phyloP scores from a whole-genome alignment of 306 rosid genomes.

The Malus sylvestris region DNA sequence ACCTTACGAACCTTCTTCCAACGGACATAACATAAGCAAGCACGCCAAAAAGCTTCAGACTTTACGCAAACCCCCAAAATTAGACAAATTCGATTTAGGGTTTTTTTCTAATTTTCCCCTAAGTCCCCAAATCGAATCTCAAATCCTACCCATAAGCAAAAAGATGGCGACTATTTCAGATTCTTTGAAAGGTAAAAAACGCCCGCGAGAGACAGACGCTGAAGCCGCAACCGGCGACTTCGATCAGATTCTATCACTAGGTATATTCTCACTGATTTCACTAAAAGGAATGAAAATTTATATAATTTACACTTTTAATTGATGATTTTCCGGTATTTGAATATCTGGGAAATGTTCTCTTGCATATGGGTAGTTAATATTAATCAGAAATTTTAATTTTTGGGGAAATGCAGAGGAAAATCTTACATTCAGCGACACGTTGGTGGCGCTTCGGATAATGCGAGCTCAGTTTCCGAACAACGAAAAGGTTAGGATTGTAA shows the following conservation, averaged over 20 bases:
- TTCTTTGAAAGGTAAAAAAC: conserved; percentile 30
- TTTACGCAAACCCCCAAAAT: not conserved
- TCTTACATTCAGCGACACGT: conserved; percentile 70
- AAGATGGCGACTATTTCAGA: conserved; percentile 17
- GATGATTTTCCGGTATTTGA: not conserved
- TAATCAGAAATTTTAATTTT: not conserved
- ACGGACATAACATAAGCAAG: not conserved
- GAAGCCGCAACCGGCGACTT: conserved; percentile 11
- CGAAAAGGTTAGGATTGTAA: conserved; percentile 39
- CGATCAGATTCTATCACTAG: conserved; percentile 24
- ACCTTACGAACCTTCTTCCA: not conserved
- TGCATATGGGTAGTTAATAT: not conserved
- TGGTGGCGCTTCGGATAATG: conserved; percentile 86
- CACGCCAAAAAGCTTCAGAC: not conserved
- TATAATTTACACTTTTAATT: not conserved
- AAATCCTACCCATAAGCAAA: not conserved
- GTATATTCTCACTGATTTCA: not conserved
- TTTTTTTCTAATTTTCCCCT: not conserved
- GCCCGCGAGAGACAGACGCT: conserved; percentile 24
- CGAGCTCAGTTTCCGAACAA: conserved; percentile 76
- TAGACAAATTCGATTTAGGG: not conserved
- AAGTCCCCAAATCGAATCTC: not conserved
- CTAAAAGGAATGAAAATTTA: no score
- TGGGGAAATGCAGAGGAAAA: conserved; percentile 49
- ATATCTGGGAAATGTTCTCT: not conserved